Evolutionary conservation across 75 land plant genomes (phyloP).

Genomic region (Cryptomeria japonica): DNA sequence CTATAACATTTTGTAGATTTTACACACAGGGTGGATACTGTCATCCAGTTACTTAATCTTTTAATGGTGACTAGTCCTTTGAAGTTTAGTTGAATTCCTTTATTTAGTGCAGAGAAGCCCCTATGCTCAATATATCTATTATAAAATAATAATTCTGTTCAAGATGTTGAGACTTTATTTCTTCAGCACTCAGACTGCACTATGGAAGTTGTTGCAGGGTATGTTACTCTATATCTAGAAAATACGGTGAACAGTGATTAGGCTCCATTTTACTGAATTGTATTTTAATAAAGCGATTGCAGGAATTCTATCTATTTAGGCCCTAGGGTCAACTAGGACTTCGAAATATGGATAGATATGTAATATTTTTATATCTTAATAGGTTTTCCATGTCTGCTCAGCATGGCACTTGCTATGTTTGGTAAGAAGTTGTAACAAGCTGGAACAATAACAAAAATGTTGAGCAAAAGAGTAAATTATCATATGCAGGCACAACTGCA

Average conservation of each 20-base stretch:
- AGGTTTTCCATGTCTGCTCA: neutral
- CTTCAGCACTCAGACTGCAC: neutral
- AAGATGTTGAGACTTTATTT: neutral
- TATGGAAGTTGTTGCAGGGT: neutral
- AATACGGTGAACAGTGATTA: neutral
- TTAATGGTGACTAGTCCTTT: neutral
- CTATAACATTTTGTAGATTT: neutral
- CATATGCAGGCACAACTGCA: constrained; percentile 23
- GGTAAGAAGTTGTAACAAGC: neutral
- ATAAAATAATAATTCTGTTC: neutral
- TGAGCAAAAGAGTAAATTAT: neutral
- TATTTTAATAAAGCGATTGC: neutral
- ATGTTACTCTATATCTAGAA: neutral
- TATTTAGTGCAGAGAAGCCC: neutral
- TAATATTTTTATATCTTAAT: neutral
- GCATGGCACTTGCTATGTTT: neutral
- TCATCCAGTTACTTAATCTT: neutral
- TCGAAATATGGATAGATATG: neutral
- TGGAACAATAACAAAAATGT: neutral
- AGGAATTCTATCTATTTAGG: neutral
- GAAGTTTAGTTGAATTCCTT: neutral
- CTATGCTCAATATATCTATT: neutral
- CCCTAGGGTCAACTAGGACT: neutral
- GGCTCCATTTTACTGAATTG: neutral
- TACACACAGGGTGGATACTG: neutral